Percentiles rank a stretch among this genome's conserved stretches.
phyloP scores from a whole-genome alignment of 768 basidiomycete genomes.

The Pleurotus giganteus region DNA sequence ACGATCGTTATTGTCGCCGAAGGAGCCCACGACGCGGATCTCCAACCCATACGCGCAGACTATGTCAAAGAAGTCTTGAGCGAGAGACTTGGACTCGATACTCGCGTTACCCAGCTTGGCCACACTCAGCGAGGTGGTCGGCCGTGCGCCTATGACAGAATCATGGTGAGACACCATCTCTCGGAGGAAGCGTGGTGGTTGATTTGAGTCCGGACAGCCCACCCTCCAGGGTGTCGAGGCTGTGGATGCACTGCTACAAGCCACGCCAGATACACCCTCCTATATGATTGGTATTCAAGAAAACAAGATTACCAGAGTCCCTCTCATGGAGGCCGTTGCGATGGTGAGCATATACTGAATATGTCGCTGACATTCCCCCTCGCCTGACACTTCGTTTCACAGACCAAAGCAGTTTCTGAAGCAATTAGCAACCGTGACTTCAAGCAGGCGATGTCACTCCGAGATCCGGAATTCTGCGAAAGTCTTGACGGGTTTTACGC shows the following conservation, averaged over 20 bases:
- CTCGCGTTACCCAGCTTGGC: constrained; percentile 93
- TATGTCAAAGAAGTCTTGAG: constrained; percentile 89
- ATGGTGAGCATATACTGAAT: constrained; percentile 46
- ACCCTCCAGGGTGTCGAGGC: constrained; percentile 97
- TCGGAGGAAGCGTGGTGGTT: not conserved
- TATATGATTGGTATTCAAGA: constrained; percentile 97
- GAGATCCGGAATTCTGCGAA: constrained; percentile 91
- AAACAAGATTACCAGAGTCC: constrained; percentile 92
- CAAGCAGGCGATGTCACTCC: constrained; percentile 77
- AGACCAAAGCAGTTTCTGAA: constrained; percentile 85
- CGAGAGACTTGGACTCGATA: constrained; percentile 87
- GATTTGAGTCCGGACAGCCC: constrained; percentile 53
- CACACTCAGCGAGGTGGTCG: constrained; percentile 95
- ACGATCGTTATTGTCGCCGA: constrained; percentile 99
- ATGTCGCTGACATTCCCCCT: not conserved
- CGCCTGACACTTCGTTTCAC: constrained; percentile 4
- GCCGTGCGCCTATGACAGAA: constrained; percentile 91
- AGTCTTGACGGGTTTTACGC: constrained; percentile 81
- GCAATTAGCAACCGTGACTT: constrained; percentile 87
- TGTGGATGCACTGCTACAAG: constrained; percentile 80
- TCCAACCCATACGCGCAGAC: constrained; percentile 90
- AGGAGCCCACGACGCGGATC: constrained; percentile 84
- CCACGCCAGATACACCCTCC: constrained; percentile 87
- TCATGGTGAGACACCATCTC: constrained; percentile 57
- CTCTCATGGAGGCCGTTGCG: constrained; percentile 89